phyloP scores from a whole-genome alignment of 352 stramenopile genomes.

The Globisporangium barbulae region DNA sequence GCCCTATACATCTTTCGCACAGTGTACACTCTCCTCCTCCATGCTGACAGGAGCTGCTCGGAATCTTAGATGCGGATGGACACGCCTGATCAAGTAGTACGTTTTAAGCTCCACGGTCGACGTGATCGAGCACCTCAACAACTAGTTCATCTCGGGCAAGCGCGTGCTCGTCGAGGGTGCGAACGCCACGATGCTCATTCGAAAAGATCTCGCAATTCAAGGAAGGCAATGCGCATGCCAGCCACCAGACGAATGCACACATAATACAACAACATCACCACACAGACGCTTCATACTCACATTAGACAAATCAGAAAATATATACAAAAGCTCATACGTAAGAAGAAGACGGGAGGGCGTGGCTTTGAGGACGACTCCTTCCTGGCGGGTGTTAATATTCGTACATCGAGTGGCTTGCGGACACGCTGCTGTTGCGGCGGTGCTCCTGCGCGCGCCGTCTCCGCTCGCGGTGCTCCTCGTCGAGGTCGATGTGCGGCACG shows the following conservation, averaged over 20 bases:
- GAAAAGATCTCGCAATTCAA: no score
- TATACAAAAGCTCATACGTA: conserved; percentile 6
- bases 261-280: background rate
- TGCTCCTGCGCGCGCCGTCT: conserved; percentile 68
- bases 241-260: no score
- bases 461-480: conserved; percentile 70
- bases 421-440: conserved; percentile 72
- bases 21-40: background rate
- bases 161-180: conserved; percentile 98
- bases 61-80: conserved; percentile 56
- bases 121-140: conserved; percentile 96
- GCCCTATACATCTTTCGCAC: background rate
- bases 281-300: background rate
- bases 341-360: background rate
- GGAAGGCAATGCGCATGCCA: no score
- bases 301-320: conserved; percentile 2
- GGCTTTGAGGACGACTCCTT: background rate
- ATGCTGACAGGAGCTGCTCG: background rate
- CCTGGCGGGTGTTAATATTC: conserved; percentile 13
- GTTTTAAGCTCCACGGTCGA: conserved; percentile 92
- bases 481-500: conserved; percentile 58
- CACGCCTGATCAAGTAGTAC: conserved; percentile 67
- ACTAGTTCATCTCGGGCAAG: conserved; percentile 94
- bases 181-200: conserved; percentile 97
- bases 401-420: conserved; percentile 22